phyloP scores from a whole-genome alignment of 768 basidiomycete genomes.

The Mycena vitilis region DNA sequence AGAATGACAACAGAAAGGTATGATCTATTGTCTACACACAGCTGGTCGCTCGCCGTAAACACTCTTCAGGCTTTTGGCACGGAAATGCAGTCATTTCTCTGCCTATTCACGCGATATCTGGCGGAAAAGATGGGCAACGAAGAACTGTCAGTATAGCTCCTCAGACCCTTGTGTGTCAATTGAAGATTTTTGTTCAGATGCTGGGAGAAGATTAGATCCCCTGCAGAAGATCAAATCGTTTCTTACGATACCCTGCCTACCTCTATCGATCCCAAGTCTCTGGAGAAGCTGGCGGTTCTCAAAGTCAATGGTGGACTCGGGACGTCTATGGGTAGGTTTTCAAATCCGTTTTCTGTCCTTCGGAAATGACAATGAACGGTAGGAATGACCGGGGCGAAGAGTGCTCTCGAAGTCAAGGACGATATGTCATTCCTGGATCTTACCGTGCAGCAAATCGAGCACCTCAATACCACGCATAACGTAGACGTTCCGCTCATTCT shows the following conservation, averaged over 20 bases:
- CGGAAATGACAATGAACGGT: slow-evolving; percentile 20
- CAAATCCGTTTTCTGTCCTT: neutral
- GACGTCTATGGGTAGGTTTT: slow-evolving; percentile 80
- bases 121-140: slow-evolving; percentile 74
- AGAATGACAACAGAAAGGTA: slow-evolving; percentile 70
- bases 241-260: slow-evolving; percentile 79
- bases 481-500: slow-evolving; percentile 95
- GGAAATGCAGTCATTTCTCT: slow-evolving; percentile 89
- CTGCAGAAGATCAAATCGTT: slow-evolving; percentile 85
- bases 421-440: slow-evolving; percentile 98
- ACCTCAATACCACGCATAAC: slow-evolving; percentile 84
- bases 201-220: slow-evolving; percentile 91
- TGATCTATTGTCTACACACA: slow-evolving; percentile 7
- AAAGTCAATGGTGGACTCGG: slow-evolving; percentile 96
- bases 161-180: slow-evolving; percentile 70
- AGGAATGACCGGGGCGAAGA: slow-evolving; percentile 91
- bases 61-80: slow-evolving; percentile 68
- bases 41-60: neutral
- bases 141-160: slow-evolving; percentile 65
- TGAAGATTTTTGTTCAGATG: slow-evolving; percentile 76
- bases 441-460: slow-evolving; percentile 93
- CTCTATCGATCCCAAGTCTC: slow-evolving; percentile 66
- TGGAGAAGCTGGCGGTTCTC: slow-evolving; percentile 94
- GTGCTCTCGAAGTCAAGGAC: slow-evolving; percentile 94
- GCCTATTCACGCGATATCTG: slow-evolving; percentile 85